These are phyloP conservation scores for Fusarium sublunatum DNA, from an alignment of 2,329 filamentous ascomycete genomes.

Conservation along the genomic window DNA sequence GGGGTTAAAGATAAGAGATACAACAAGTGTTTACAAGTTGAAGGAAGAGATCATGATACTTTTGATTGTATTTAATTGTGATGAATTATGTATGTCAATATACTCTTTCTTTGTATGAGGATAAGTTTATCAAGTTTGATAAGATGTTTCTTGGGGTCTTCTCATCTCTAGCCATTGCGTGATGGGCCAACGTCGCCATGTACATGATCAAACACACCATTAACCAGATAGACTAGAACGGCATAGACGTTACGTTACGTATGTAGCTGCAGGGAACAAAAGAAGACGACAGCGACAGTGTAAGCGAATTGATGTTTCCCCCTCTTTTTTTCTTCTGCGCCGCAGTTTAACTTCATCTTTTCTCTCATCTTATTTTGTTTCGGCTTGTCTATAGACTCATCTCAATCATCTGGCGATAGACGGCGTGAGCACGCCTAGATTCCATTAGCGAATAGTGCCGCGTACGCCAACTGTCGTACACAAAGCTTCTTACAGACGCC, in stretches of 20 bases:
- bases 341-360: constrained; percentile 16
- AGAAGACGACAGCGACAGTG: background rate
- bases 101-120: no score
- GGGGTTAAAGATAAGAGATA: background rate
- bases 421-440: constrained; percentile 8
- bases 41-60: background rate
- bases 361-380: background rate
- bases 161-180: constrained; percentile 27
- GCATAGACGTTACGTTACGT: background rate
- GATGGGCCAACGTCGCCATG: constrained; percentile 12
- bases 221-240: background rate
- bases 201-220: constrained; percentile 25
- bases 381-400: background rate
- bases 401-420: constrained; percentile 9
- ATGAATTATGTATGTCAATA: background rate
- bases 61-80: background rate
- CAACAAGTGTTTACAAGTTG: constrained; percentile 19
- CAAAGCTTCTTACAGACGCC: background rate
- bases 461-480: constrained; percentile 5
- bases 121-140: background rate
- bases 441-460: constrained; percentile 15
- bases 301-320: constrained; percentile 19
- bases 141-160: background rate
- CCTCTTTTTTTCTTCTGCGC: constrained; percentile 27
- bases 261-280: constrained; percentile 9